These are phyloP conservation scores for Neoscytalidium dimidiatum DNA, from an alignment of 2,329 filamentous ascomycete genomes.

Conservation along the genomic window DNA sequence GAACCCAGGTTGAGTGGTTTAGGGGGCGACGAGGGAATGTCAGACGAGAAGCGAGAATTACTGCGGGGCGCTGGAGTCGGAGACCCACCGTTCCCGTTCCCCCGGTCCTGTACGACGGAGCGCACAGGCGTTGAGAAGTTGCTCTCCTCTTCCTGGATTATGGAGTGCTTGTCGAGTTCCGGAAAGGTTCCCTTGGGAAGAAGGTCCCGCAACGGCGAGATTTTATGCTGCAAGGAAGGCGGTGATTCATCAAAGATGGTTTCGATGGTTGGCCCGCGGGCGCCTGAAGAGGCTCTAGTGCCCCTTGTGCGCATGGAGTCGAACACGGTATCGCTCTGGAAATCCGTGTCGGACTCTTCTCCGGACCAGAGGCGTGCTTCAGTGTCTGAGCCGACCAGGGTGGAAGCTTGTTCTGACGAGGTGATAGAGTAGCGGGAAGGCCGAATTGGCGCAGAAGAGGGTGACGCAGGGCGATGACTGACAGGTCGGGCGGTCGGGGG, in stretches of 20 bases:
- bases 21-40: slow-evolving; percentile 49
- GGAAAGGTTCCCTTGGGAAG: slow-evolving; percentile 49
- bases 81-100: slow-evolving; percentile 36
- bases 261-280: slow-evolving; percentile 71
- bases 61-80: slow-evolving; percentile 33
- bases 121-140: slow-evolving; percentile 48
- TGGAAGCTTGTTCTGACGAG: slow-evolving; percentile 63
- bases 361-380: slow-evolving; percentile 66
- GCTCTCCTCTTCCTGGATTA: slow-evolving; percentile 54
- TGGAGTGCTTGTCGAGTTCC: slow-evolving; percentile 43
- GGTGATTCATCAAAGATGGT: slow-evolving; percentile 82
- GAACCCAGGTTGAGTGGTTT: slow-evolving; percentile 43
- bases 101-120: slow-evolving; percentile 36
- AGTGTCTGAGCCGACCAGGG: slow-evolving; percentile 69
- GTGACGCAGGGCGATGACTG: slow-evolving; percentile 13
- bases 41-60: slow-evolving; percentile 40
- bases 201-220: slow-evolving; percentile 50
- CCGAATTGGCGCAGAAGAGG: slow-evolving; percentile 28
- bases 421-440: slow-evolving; percentile 52
- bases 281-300: slow-evolving; percentile 65
- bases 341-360: slow-evolving; percentile 77
- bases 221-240: slow-evolving; percentile 47
- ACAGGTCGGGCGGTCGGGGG: background rate
- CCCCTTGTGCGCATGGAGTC: slow-evolving; percentile 74
- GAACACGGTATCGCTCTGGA: slow-evolving; percentile 74